These are phyloP conservation scores for Arbutus unedo DNA, from an alignment of 148 eudicot genomes.

Conservation along the genomic window DNA sequence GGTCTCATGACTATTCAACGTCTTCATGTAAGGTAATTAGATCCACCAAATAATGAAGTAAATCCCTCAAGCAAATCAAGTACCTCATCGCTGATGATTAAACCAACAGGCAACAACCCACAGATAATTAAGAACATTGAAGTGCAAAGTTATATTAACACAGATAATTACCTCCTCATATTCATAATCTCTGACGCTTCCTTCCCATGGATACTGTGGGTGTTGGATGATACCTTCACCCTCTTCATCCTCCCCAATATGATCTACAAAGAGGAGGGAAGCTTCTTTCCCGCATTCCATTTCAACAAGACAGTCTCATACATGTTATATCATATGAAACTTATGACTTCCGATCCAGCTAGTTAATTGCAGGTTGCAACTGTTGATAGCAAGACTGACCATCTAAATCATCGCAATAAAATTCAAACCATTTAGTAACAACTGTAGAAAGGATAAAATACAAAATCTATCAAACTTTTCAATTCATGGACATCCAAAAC, in stretches of 20 bases:
- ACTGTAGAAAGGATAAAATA: too few relatives aligned
- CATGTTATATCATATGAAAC: background rate
- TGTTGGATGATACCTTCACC: conserved; percentile 51
- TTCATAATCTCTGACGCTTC: conserved; percentile 60
- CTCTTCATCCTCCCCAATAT: conserved; percentile 57
- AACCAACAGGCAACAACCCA: background rate
- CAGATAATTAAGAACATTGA: background rate
- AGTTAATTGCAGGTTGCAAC: background rate
- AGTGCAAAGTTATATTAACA: background rate
- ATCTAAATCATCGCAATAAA: conserved; percentile 43
- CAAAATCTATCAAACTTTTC: background rate
- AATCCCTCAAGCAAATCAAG: background rate
- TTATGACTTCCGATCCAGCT: too few relatives aligned
- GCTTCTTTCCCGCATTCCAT: background rate
- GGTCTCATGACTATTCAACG: conserved; percentile 97
- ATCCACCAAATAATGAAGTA: background rate
- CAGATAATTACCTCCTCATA: conserved; percentile 57
- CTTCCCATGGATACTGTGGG: conserved; percentile 67
- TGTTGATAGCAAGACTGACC: conserved; percentile 28
- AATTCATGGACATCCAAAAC: background rate
- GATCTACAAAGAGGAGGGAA: conserved; percentile 25
- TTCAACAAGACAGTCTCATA: background rate
- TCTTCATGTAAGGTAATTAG: conserved; percentile 20
- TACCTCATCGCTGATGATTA: background rate
- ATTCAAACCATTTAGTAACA: background rate